These are phyloP conservation scores for Selaginella tamariscina DNA, from an alignment of 75 land plant species.

Conservation along the genomic window DNA sequence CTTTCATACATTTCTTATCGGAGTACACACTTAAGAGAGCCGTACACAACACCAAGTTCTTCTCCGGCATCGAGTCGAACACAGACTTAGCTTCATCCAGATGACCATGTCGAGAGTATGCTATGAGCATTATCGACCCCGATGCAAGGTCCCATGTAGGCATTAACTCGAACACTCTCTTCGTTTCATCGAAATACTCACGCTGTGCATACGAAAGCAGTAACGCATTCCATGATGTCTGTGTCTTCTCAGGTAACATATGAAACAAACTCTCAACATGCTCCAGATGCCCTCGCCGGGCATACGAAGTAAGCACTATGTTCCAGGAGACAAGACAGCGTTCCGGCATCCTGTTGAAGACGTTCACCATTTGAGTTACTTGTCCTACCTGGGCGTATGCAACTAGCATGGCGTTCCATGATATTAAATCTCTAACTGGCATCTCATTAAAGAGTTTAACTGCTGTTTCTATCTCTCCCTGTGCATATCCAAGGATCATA, in stretches of 20 bases:
- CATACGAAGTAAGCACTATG: slow-evolving; percentile 48
- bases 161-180: too few species aligned
- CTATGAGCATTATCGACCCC: too few species aligned
- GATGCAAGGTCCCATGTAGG: too few species aligned
- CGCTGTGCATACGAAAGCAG: too few species aligned
- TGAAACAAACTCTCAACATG: slow-evolving; percentile 47
- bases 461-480: slow-evolving; percentile 31
- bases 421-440: neutral
- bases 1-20: too few species aligned
- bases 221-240: slow-evolving; percentile 26
- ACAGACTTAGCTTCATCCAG: too few species aligned
- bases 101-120: too few species aligned
- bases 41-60: too few species aligned
- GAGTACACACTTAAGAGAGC: too few species aligned
- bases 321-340: slow-evolving; percentile 39
- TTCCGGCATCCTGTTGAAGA: slow-evolving; percentile 1
- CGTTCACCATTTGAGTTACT: neutral
- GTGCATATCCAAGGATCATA: slow-evolving; percentile 33
- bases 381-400: neutral
- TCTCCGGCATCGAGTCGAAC: too few species aligned
- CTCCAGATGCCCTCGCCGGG: slow-evolving; percentile 31
- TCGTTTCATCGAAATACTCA: too few species aligned
- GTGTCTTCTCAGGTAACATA: slow-evolving; percentile 23
- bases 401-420: slow-evolving; percentile 3
- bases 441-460: slow-evolving; percentile 15